A percentile compares a stretch with the other conserved stretches of the same genome.
Conservation (phyloP, 2,329 filamentous ascomycete species). For the Fusarium dimerum region DNA sequence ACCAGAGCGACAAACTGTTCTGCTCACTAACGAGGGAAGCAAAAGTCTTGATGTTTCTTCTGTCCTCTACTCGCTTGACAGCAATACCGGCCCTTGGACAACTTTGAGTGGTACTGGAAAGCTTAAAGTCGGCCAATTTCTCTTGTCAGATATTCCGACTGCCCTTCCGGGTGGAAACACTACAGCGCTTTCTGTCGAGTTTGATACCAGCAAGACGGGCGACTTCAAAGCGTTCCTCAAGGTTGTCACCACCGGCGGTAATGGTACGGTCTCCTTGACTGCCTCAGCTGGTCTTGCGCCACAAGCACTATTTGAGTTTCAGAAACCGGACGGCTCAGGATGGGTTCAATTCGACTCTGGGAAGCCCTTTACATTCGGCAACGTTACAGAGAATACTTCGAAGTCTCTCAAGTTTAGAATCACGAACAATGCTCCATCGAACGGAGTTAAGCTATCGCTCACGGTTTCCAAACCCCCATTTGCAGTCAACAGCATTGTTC, state of each 20-base stretch:
- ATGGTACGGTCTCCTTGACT: slow-evolving; percentile 47
- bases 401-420: slow-evolving; percentile 51
- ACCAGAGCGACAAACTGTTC: slow-evolving; percentile 42
- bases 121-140: slow-evolving; percentile 49
- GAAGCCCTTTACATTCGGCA: slow-evolving; percentile 54
- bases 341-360: slow-evolving; percentile 50
- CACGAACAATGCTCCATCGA: slow-evolving; percentile 50
- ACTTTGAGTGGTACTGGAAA: slow-evolving; percentile 37
- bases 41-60: slow-evolving; percentile 43
- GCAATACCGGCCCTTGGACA: slow-evolving; percentile 47
- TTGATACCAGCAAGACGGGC: slow-evolving; percentile 47
- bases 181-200: slow-evolving; percentile 45
- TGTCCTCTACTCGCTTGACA: slow-evolving; percentile 45
- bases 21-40: slow-evolving; percentile 54
- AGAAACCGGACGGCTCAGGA: slow-evolving; percentile 48
- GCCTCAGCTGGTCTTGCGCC: slow-evolving; percentile 52
- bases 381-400: slow-evolving; percentile 53
- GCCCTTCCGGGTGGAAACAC: slow-evolving; percentile 42
- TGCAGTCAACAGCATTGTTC: slow-evolving; percentile 54
- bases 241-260: slow-evolving; percentile 51
- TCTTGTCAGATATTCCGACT: slow-evolving; percentile 46
- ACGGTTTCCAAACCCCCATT: slow-evolving; percentile 64
- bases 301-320: slow-evolving; percentile 54
- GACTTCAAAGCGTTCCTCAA: slow-evolving; percentile 52
- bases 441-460: slow-evolving; percentile 50